A percentile compares a stretch with the other conserved stretches of the same genome.
Evolutionary conservation across 2,329 filamentous ascomycete genomes (phyloP).

Genomic region (Diplodia seriata): DNA sequence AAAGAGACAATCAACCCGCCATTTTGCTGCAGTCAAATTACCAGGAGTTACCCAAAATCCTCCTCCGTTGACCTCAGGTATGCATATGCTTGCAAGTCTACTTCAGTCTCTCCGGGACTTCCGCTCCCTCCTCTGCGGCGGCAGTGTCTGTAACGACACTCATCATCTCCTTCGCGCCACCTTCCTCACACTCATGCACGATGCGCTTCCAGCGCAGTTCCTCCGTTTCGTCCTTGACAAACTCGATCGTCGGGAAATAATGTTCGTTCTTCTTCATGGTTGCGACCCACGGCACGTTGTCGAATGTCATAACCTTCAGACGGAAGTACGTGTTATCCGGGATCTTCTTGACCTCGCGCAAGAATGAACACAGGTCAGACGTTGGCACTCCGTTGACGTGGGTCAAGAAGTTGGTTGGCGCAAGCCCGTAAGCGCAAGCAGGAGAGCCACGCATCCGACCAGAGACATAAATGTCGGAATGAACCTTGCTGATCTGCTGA

Average conservation of each 20-base stretch:
- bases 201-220: conserved; percentile 65
- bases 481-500: conserved; percentile 95
- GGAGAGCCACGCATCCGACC: conserved; percentile 79
- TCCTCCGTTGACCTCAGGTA: neutral
- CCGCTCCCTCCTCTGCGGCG: conserved; percentile 7
- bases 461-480: conserved; percentile 95
- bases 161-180: conserved; percentile 42
- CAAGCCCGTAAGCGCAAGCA: conserved; percentile 87
- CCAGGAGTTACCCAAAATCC: neutral
- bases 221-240: conserved; percentile 62
- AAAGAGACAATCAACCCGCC: neutral
- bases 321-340: conserved; percentile 98
- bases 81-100: neutral
- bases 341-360: conserved; percentile 82
- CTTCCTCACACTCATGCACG: conserved; percentile 59
- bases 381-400: conserved; percentile 91
- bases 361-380: conserved; percentile 79
- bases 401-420: conserved; percentile 96
- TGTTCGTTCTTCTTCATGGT: conserved; percentile 99
- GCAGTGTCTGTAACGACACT: conserved; percentile 40
- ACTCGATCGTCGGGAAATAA: conserved; percentile 77
- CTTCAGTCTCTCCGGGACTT: conserved; percentile 23
- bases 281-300: conserved; percentile 98
- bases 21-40: neutral
- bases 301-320: conserved; percentile 95